Percentiles rank a stretch among this genome's conserved stretches.
Conservation (phyloP, 345 rosid species). For the Hypericum perforatum region DNA sequence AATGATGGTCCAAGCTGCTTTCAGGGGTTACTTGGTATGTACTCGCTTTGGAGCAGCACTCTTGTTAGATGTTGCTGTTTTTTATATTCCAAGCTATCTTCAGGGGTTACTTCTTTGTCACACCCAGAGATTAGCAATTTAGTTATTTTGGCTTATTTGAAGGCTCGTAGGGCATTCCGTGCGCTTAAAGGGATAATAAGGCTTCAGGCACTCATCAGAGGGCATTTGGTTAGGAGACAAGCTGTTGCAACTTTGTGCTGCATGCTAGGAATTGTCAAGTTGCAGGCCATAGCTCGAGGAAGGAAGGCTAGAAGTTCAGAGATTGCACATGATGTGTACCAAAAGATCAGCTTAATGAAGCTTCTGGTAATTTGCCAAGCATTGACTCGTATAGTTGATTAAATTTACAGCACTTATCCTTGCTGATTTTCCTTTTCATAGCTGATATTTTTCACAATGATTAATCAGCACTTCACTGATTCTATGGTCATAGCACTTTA, state of each 20-base stretch:
- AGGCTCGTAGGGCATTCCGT: constrained; percentile 94
- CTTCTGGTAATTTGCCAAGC: constrained; percentile 37
- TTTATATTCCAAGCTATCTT: too few species aligned
- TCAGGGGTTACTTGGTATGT: constrained; percentile 89
- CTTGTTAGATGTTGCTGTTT: not conserved
- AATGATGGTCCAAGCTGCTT: constrained; percentile 85
- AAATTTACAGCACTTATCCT: not conserved
- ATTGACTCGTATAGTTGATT: not conserved
- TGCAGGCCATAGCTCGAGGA: constrained; percentile 78
- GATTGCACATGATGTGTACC: constrained; percentile 38
- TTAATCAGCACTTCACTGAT: not conserved
- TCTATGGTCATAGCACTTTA: not conserved
- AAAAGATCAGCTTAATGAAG: constrained; percentile 19
- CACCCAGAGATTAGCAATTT: constrained; percentile 6
- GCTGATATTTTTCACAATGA: not conserved
- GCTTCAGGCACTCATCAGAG: constrained; percentile 93
- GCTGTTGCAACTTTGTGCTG: constrained; percentile 69
- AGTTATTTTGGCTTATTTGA: constrained; percentile 29
- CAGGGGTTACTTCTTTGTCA: not conserved
- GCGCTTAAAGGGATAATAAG: constrained; percentile 96
- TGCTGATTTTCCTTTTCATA: not conserved
- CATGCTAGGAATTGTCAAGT: constrained; percentile 72
- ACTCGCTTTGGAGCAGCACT: not conserved
- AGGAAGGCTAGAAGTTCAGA: constrained; percentile 47
- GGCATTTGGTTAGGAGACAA: constrained; percentile 90